Percentiles rank a stretch among this genome's conserved stretches.
Evolutionary conservation across 2,329 filamentous ascomycete genomes (phyloP).

Genomic region (Alternaria gaisen): DNA sequence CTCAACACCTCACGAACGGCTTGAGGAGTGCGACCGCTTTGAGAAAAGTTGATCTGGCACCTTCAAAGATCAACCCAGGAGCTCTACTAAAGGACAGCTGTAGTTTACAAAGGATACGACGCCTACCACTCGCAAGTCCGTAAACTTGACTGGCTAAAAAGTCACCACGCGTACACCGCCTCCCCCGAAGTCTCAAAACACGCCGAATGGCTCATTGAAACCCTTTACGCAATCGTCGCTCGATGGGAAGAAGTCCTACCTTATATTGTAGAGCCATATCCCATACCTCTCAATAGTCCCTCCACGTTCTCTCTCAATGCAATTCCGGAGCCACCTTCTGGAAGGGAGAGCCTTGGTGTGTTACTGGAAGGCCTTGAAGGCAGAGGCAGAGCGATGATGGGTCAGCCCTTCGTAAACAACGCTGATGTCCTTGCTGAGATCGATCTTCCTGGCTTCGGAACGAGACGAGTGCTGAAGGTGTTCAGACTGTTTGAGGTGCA

Average conservation of each 20-base stretch:
- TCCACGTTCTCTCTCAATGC: slow-evolving; percentile 1
- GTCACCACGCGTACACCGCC: neutral
- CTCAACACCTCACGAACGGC: neutral
- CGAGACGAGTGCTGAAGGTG: neutral
- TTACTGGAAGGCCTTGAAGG: neutral
- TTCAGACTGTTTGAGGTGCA: neutral
- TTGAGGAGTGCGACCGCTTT: neutral
- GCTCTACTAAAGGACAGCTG: neutral
- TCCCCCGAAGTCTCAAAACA: neutral
- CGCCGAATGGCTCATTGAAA: neutral
- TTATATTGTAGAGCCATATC: neutral
- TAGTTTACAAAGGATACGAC: slow-evolving; percentile 1
- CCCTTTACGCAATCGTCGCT: neutral
- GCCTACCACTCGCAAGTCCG: neutral
- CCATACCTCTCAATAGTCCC: neutral
- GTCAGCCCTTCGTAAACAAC: neutral
- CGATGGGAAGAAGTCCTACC: neutral
- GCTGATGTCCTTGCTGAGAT: neutral
- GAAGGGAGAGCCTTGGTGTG: neutral
- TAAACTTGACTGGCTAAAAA: neutral
- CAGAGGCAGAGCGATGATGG: neutral
- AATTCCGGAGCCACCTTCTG: neutral
- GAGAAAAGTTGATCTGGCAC: neutral
- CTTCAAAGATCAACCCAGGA: too few relatives aligned
- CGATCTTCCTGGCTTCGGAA: neutral